Conservation (phyloP, 352 stramenopile species). For the Phytopythium cucurbitacearum region DNA sequence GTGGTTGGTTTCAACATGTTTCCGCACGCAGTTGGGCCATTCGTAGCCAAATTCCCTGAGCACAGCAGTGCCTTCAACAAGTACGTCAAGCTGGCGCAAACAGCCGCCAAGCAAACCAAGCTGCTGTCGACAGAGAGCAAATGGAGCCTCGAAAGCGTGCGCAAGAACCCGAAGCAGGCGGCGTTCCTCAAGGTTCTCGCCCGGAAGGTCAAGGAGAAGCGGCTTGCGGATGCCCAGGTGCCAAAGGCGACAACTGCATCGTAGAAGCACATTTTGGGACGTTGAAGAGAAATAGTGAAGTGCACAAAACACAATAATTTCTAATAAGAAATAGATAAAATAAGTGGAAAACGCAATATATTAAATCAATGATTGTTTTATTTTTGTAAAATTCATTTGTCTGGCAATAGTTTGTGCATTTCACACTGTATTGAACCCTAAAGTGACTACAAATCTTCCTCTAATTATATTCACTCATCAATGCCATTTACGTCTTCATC, state of each 20-base stretch:
- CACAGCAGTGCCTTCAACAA: constrained; percentile 66
- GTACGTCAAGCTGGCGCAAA: constrained; percentile 71
- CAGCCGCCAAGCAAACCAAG: constrained; percentile 39
- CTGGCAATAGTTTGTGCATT: too few relatives aligned
- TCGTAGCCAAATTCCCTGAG: constrained; percentile 57
- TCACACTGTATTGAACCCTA: too few relatives aligned
- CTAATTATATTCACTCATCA: too few relatives aligned
- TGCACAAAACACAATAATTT: too few relatives aligned
- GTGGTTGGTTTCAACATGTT: constrained; percentile 80
- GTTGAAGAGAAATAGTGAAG: background rate
- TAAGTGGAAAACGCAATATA: too few relatives aligned
- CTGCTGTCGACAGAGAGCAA: constrained; percentile 14
- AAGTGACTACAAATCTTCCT: too few relatives aligned
- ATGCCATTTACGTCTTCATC: too few relatives aligned
- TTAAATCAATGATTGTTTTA: too few relatives aligned
- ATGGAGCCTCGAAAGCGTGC: constrained; percentile 54
- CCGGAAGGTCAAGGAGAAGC: constrained; percentile 52
- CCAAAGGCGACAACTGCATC: background rate
- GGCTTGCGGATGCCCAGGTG: constrained; percentile 6
- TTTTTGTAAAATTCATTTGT: too few relatives aligned
- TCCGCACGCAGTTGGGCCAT: constrained; percentile 55
- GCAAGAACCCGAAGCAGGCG: constrained; percentile 55
- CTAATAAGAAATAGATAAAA: too few relatives aligned
- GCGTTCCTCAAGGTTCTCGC: constrained; percentile 61
- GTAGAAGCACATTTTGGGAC: background rate